Evolutionary conservation across 2,329 filamentous ascomycete species (phyloP).

Genomic region (Aspergillus viridinutans): DNA sequence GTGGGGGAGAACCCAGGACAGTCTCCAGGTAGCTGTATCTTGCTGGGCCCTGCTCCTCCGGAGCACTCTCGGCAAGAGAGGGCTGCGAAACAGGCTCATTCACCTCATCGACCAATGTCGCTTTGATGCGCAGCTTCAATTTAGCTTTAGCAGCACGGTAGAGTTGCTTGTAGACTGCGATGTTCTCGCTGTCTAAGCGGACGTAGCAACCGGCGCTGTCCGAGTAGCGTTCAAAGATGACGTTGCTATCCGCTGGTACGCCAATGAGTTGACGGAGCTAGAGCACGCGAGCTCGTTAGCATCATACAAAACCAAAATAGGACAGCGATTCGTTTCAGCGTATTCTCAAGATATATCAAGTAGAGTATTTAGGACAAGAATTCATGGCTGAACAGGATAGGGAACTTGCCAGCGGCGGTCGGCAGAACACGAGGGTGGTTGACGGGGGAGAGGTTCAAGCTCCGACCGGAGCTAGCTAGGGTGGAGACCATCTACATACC

Average conservation of each 20-base stretch:
- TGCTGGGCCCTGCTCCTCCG: constrained; percentile 18
- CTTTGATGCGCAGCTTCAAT: constrained; percentile 87
- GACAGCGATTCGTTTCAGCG: neutral
- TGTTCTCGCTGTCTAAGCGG: constrained; percentile 70
- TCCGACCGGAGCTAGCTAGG: constrained; percentile 29
- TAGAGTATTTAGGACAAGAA: neutral
- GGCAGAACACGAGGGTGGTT: neutral
- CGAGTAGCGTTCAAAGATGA: constrained; percentile 86
- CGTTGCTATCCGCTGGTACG: constrained; percentile 58
- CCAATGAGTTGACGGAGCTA: constrained; percentile 68
- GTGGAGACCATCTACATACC: constrained; percentile 57
- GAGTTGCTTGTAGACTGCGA: constrained; percentile 89
- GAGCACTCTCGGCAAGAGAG: constrained; percentile 10
- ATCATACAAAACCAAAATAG: neutral
- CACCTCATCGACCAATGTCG: constrained; percentile 48
- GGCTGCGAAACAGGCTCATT: constrained; percentile 19
- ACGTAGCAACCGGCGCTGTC: constrained; percentile 84
- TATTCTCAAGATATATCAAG: neutral
- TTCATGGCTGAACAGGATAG: neutral
- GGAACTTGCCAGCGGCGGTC: neutral
- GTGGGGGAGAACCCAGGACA: constrained; percentile 32
- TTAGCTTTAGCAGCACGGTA: constrained; percentile 97
- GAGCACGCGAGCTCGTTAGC: constrained; percentile 21
- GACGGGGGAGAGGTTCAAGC: constrained; percentile 8
- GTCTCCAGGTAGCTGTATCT: constrained; percentile 42